Base-by-base conservation (phyloP, 2,329 filamentous ascomycete species). In the Penicillium griseofulvum region DNA sequence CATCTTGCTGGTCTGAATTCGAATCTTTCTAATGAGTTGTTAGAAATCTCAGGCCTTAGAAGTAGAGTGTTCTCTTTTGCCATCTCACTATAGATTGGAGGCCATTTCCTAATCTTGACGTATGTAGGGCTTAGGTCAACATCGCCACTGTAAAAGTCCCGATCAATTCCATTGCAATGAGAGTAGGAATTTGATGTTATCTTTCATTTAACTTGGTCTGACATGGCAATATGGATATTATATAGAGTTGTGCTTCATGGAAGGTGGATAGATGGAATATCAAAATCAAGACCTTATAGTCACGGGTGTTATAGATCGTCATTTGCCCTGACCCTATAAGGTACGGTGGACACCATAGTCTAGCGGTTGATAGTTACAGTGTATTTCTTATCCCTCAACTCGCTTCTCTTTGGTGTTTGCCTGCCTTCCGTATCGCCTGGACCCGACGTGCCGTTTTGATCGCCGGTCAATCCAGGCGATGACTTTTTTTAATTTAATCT, bases 61-160 rank as follows among this genome's bases (percentile, higher is more conserved):
- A 24, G 43, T 24, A 24, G 16, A 7, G 29, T 26, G 2, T 28
- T 44, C 17, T 33, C 16, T 34, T 43, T 58, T 53, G 56, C 56
- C 45, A 42, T 46, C 17, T 36, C 16, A 24, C 34, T 43, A 56
- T 56, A 58, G 44, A 53, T 58, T 45, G 41, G 42, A 43, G 26
- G 46, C 24, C 22, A 56, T 49, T 54, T 55, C 49, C 49, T 61
- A 59, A 65, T 56, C 41, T 59, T 66, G 64, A 66, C 64, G 64
- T 66, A 62, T 52, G 47, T 44, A 19, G 38, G 42, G 44, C 51
- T 62, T 49, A 55, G 57, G 58, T 61, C 60, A 61, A 56, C 52
- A 37, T 54, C 57, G 60, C 55, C 58, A 60, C 55, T 46, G 22
- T 39, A 4, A 44, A 3, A 37, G 16, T 57, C 33, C 46, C 43